Evolutionary conservation across 495 filamentous ascomycete species (phyloP).

Genomic region (Pyronema domesticum): DNA sequence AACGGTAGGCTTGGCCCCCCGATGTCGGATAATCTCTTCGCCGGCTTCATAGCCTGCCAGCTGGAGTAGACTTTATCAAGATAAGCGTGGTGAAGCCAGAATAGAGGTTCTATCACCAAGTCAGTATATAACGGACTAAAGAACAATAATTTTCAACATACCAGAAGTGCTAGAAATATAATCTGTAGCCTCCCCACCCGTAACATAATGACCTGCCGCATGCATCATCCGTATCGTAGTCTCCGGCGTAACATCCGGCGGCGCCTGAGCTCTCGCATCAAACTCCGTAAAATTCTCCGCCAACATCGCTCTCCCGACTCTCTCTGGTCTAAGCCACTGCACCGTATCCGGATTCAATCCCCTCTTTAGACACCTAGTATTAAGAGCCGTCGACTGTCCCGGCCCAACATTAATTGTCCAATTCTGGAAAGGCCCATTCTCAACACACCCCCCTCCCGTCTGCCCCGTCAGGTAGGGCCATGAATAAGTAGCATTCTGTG

Average conservation of each 20-base stretch:
- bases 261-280: background rate
- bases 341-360: conserved; percentile 34
- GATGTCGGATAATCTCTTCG: background rate
- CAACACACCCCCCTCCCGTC: conserved; percentile 14
- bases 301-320: background rate
- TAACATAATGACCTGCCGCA: background rate
- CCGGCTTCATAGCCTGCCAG: conserved; percentile 30
- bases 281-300: background rate
- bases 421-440: conserved; percentile 15
- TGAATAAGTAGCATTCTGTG: background rate
- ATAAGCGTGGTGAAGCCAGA: conserved; percentile 35
- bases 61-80: conserved; percentile 35
- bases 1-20: background rate
- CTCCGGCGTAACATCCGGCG: background rate
- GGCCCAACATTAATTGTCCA: conserved; percentile 3
- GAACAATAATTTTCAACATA: background rate
- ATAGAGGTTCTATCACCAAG: conserved; percentile 30
- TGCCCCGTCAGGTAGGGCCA: conserved; percentile 3
- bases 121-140: background rate
- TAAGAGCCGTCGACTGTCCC: conserved; percentile 21
- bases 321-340: background rate
- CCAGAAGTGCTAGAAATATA: conserved; percentile 1
- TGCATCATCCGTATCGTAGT: background rate
- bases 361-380: conserved; percentile 40
- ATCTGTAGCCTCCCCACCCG: conserved; percentile 1